Evolutionary conservation across 352 stramenopile genomes (phyloP), one percentile per base, ranked within the genome.

Genomic region (Elongisporangium prolatum): DNA sequence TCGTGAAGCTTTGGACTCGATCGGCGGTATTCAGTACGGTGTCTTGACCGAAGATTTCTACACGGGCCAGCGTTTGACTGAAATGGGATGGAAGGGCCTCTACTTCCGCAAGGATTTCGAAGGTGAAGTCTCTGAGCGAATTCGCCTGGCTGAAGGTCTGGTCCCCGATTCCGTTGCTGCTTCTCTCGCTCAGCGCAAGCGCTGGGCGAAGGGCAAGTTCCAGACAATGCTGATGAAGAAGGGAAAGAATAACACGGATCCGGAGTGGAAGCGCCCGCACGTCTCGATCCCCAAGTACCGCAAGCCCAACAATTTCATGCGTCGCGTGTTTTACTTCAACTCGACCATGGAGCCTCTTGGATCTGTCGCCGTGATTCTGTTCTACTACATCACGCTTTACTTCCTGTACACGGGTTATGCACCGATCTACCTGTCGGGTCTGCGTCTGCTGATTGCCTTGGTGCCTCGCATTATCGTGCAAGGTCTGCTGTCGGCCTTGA

Each of bases 61-160:
- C 75, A 94, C 82, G 54, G 84, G 82, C 6, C 72, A 92, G 67
- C 75, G 77, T 50, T 65, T 94, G 52, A 80, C 85, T 28, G 74
- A 71, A 22, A 92, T 89, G 84, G 84, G 84, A 22, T 94, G 84
- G 84, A 94, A 94, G 68, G 82, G 68, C 34, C 61, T 91, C 51
- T 94, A 92, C 69, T 94, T 90, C 76, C 82, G 84, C 50, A 94
- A 94, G 70, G 85, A 94, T 67, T 91, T 94, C 25, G 85, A 94
- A 72, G 85, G 85, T 13, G 83, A 94, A 64, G 68, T 67, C 24
- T 40, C 62, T 11, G 85, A 94, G 66, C 85, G 85, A 61, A 80
- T 94, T 50, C 85, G 85, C 54, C 59, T 94, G 48, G 80, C 75
- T 18, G 85, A 94, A 74, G 85, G 85, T 51, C 28, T 87, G 50